phyloP scores from a whole-genome alignment of 2,329 filamentous ascomycete genomes.

The Beauveria sp. region DNA sequence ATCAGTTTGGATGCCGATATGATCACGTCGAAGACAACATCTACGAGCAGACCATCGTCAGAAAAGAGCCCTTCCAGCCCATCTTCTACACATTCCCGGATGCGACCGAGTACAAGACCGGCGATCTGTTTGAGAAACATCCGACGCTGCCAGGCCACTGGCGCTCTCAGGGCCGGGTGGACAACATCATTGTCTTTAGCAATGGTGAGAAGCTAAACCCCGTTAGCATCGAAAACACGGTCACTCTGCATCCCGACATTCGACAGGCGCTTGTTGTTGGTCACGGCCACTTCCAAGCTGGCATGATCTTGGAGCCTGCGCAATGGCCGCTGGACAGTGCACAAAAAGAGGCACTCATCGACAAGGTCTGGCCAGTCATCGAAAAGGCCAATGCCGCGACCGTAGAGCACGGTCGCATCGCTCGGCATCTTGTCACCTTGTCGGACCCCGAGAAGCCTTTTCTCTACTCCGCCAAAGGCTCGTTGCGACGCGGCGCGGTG shows the following conservation, averaged over 20 bases:
- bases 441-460: conserved; percentile 35
- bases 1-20: conserved; percentile 32
- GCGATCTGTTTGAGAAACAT: conserved; percentile 34
- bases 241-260: conserved; percentile 31
- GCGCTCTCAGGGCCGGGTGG: conserved; percentile 18
- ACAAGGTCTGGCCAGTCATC: conserved; percentile 36
- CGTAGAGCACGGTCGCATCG: conserved; percentile 39
- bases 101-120: conserved; percentile 27
- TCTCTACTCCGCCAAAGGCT: conserved; percentile 36
- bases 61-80: conserved; percentile 25
- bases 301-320: conserved; percentile 38
- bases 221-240: conserved; percentile 32
- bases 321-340: conserved; percentile 19
- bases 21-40: conserved; percentile 25
- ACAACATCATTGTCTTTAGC: conserved; percentile 42
- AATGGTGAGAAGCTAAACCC: conserved; percentile 45
- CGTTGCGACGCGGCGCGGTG: conserved; percentile 33
- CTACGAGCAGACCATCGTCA: conserved; percentile 32
- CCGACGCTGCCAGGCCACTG: conserved; percentile 29
- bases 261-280: conserved; percentile 39
- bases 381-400: conserved; percentile 35
- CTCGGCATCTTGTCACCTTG: conserved; percentile 30
- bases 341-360: conserved; percentile 26
- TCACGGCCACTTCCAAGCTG: conserved; percentile 36
- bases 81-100: conserved; percentile 31